These are phyloP conservation scores for Colletotrichum musae DNA, from an alignment of 2,329 filamentous ascomycete genomes.

Conservation along the genomic window DNA sequence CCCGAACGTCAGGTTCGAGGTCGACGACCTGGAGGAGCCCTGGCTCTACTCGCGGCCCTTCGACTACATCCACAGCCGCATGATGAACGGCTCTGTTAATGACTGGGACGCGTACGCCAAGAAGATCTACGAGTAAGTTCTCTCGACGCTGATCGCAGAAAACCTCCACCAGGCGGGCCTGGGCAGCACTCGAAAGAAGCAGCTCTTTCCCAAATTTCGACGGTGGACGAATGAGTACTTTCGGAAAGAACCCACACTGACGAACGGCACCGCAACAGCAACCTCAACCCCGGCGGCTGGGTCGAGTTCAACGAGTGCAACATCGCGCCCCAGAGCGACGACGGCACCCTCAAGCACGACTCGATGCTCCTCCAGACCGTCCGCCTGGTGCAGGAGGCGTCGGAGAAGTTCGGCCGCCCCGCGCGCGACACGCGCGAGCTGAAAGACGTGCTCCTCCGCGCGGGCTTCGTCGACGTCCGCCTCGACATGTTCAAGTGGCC, in stretches of 20 bases:
- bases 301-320: conserved; percentile 60
- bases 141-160: no score
- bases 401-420: neutral
- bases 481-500: conserved; percentile 11
- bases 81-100: neutral
- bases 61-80: conserved; percentile 24
- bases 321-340: conserved; percentile 55
- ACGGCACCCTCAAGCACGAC: conserved; percentile 51
- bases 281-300: conserved; percentile 59
- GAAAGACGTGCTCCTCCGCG: neutral
- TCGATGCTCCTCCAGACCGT: conserved; percentile 47
- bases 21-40: conserved; percentile 52
- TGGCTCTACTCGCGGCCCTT: conserved; percentile 48
- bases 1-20: conserved; percentile 60
- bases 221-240: no score
- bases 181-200: no score
- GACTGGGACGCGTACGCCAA: conserved; percentile 18
- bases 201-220: no score
- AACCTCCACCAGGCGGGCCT: no score
- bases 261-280: conserved; percentile 24
- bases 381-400: conserved; percentile 47
- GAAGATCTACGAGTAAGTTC: conserved; percentile 50
- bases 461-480: conserved; percentile 3
- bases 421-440: neutral
- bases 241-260: no score